These are phyloP conservation scores for Teratosphaeria viscida DNA, from an alignment of 2,329 filamentous ascomycete species.

Conservation along the genomic window DNA sequence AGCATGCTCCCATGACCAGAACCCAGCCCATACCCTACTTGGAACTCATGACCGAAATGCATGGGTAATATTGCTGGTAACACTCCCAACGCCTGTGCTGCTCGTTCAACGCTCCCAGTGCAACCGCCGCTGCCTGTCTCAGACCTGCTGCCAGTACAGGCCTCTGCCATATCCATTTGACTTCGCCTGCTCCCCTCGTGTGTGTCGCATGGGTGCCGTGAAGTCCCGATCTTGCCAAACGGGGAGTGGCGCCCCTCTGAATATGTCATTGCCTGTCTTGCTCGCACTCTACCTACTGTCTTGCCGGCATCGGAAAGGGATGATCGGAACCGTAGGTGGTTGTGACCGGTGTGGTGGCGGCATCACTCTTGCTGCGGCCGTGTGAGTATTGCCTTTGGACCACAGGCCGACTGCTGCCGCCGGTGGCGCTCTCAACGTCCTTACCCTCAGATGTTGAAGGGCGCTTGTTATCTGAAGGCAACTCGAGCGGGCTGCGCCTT, in stretches of 20 bases:
- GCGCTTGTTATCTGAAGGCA: conserved; percentile 1
- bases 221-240: neutral
- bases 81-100: neutral
- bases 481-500: neutral
- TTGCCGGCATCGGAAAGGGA: conserved; percentile 1
- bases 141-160: neutral
- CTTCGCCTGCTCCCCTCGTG: neutral
- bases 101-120: neutral
- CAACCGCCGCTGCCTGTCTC: neutral
- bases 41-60: neutral
- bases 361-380: conserved; percentile 9
- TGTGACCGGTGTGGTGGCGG: conserved; percentile 6
- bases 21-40: neutral
- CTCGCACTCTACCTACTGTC: neutral
- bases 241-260: neutral
- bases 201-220: neutral
- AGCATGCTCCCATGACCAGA: neutral
- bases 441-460: conserved; percentile 3
- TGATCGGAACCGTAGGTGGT: neutral
- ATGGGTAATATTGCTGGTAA: neutral
- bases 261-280: neutral
- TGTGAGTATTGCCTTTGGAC: conserved; percentile 2
- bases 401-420: neutral
- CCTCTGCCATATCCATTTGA: neutral
- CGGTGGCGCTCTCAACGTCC: neutral